These are phyloP conservation scores for Gentiana straminea DNA, from an alignment of 257 asterid species.

Conservation along the genomic window DNA sequence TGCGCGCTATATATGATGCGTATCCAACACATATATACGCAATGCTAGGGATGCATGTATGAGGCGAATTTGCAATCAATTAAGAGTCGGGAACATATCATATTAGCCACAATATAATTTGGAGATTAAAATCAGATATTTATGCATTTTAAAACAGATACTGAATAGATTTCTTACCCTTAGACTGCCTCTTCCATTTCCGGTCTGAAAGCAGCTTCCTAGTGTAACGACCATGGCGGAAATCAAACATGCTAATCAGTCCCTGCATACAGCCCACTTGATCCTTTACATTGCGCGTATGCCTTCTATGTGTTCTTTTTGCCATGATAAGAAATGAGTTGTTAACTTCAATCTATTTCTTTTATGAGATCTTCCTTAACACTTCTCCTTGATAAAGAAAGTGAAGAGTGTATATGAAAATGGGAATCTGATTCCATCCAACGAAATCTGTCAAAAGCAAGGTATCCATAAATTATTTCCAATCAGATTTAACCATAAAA, in stretches of 20 bases:
- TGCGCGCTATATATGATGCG: too few species aligned
- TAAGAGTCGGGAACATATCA: background rate
- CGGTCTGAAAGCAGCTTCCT: slow-evolving; percentile 62
- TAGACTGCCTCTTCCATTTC: slow-evolving; percentile 29
- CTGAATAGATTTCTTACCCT: slow-evolving; percentile 35
- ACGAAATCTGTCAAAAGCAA: background rate
- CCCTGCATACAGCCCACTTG: slow-evolving; percentile 78
- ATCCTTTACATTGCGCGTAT: slow-evolving; percentile 48
- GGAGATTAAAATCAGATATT: too few species aligned
- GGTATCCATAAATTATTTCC: too few species aligned
- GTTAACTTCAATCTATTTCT: slow-evolving; percentile 15
- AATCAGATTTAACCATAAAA: too few species aligned
- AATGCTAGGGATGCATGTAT: too few species aligned
- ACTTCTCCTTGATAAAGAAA: slow-evolving; percentile 10
- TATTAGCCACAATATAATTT: too few species aligned
- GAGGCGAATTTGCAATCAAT: too few species aligned
- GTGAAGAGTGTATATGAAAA: slow-evolving; percentile 1
- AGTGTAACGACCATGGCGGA: slow-evolving; percentile 66
- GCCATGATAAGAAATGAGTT: slow-evolving; percentile 33
- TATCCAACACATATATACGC: too few species aligned
- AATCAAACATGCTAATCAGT: slow-evolving; percentile 68
- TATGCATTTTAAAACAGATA: background rate
- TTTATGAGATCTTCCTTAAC: slow-evolving; percentile 9
- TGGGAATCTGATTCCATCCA: background rate
- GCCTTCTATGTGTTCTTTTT: slow-evolving; percentile 55